Percentiles rank a stretch among this genome's conserved stretches.
Conservation (phyloP, 495 filamentous ascomycete species). For the Neurospora sublineolata region DNA sequence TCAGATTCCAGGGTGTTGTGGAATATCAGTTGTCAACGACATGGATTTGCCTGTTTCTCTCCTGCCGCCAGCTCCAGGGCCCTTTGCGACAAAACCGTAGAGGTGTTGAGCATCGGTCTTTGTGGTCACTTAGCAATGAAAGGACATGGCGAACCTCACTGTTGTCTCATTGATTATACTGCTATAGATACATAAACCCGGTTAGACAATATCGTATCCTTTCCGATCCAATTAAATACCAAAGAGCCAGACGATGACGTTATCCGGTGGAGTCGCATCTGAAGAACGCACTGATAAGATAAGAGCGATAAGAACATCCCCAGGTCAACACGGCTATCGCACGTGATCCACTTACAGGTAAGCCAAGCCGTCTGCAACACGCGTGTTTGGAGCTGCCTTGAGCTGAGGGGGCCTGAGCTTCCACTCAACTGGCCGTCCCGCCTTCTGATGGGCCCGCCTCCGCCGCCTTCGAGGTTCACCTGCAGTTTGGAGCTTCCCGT, state of each 20-base stretch:
- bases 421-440: slow-evolving; percentile 8
- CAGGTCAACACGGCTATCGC: not conserved
- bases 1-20: not conserved
- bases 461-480: not conserved
- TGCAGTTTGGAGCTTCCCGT: not conserved
- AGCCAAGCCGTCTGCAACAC: slow-evolving; percentile 14
- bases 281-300: not conserved
- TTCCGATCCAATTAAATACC: not conserved
- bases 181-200: not conserved
- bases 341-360: slow-evolving; percentile 16
- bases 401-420: slow-evolving; percentile 24
- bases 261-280: not conserved
- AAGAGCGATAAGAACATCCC: slow-evolving; percentile 7
- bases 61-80: not conserved
- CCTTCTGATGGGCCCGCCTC: not conserved
- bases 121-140: not conserved
- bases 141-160: not conserved
- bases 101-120: not conserved
- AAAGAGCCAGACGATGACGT: not conserved
- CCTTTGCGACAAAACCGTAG: not conserved
- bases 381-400: slow-evolving; percentile 39
- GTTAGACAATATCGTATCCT: not conserved
- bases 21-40: not conserved
- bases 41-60: not conserved
- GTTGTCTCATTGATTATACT: not conserved